Percentiles rank a stretch among this genome's conserved stretches.
These are phyloP conservation scores for Lepidium africanum DNA, from an alignment of 345 rosid species.

Conservation along the genomic window DNA sequence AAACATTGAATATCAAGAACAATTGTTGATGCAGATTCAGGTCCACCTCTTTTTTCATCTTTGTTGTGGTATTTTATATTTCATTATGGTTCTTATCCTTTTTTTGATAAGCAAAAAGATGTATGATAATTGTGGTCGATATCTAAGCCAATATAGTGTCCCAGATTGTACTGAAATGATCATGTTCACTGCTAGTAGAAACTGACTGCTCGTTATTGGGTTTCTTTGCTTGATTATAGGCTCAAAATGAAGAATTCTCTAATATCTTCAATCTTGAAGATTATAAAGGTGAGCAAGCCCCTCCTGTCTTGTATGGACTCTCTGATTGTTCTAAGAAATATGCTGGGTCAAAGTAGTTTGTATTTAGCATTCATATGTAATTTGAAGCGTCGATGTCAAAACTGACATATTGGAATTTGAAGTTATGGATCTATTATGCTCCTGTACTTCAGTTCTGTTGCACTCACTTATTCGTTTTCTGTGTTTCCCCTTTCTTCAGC, in stretches of 20 bases:
- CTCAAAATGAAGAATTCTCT: constrained; percentile 78
- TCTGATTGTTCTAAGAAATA: neutral
- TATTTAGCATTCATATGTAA: constrained; percentile 8
- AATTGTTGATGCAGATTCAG: constrained; percentile 84
- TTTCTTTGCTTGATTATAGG: constrained; percentile 39
- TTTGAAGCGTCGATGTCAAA: neutral
- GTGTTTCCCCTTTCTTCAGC: constrained; percentile 37
- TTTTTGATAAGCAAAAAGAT: neutral
- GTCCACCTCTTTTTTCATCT: constrained; percentile 30
- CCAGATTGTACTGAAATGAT: constrained; percentile 7
- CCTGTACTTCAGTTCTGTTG: constrained; percentile 3
- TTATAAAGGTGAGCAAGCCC: constrained; percentile 62
- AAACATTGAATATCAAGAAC: constrained; percentile 92
- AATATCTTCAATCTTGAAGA: constrained; percentile 87
- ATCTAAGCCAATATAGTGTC: neutral
- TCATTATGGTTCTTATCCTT: neutral
- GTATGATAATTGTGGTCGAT: neutral
- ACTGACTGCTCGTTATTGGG: constrained; percentile 6
- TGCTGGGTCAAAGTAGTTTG: neutral
- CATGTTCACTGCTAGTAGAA: constrained; percentile 3
- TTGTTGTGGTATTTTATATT: neutral
- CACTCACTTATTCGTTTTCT: neutral
- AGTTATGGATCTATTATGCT: neutral
- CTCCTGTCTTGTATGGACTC: constrained; percentile 14
- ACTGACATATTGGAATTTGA: neutral